Conservation (phyloP, 75 land plant species). For the Adiantum capillusveneris region DNA sequence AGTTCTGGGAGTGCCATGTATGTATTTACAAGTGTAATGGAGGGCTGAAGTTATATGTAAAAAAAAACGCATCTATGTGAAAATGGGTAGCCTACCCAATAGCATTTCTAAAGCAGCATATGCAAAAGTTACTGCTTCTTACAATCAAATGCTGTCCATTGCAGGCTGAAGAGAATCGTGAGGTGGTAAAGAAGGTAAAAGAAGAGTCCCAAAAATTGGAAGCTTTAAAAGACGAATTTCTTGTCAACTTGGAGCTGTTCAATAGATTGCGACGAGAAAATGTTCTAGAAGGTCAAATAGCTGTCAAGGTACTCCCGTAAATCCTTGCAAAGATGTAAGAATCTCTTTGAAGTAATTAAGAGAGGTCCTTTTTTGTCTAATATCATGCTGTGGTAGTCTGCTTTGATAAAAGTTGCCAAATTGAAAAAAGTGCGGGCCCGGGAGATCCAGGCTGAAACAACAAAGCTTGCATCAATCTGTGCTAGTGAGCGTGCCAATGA, state of each 20-base stretch:
- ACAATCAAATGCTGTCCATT: no score
- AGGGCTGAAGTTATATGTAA: no score
- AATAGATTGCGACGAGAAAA: conserved; percentile 6
- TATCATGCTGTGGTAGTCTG: conserved; percentile 1
- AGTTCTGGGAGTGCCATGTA: no score
- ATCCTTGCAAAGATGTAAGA: background rate
- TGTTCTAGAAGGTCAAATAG: background rate
- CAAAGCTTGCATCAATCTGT: background rate
- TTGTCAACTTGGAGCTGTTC: conserved; percentile 6
- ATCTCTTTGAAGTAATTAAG: no score
- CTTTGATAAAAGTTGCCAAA: conserved; percentile 2
- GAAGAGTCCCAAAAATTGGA: conserved; percentile 2
- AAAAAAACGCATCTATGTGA: no score
- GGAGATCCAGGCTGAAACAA: conserved; percentile 4
- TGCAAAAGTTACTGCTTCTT: no score
- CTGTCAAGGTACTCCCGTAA: conserved; percentile 3
- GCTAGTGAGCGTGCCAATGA: conserved; percentile 5
- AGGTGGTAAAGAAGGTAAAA: conserved; percentile 2
- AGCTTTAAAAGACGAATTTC: conserved; percentile 1
- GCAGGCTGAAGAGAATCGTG: conserved; percentile 9
- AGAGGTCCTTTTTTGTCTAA: no score
- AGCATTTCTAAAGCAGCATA: no score
- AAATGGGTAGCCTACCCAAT: no score
- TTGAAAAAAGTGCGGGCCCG: conserved; percentile 5
- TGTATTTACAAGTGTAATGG: no score